Percentiles rank a stretch among this genome's conserved stretches.
These are phyloP conservation scores for Yarrowia yakushimensis DNA, from an alignment of 805 yeast species.

Conservation along the genomic window DNA sequence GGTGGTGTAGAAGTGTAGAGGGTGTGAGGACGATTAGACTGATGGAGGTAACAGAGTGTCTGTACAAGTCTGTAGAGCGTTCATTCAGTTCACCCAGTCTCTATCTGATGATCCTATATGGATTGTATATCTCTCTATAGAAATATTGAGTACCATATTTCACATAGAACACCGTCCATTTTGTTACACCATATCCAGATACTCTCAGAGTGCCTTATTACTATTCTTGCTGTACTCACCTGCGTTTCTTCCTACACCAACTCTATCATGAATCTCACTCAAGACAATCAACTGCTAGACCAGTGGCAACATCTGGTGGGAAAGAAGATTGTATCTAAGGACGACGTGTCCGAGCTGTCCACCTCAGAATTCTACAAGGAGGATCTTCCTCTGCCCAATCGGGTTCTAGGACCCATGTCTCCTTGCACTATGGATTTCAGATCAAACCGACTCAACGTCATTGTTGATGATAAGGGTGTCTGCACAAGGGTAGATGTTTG, in stretches of 20 bases:
- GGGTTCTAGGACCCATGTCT: background rate
- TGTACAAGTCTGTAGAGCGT: no score
- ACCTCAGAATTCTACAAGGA: background rate
- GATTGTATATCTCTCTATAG: no score
- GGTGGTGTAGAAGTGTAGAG: background rate
- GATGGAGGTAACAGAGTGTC: no score
- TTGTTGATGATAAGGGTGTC: background rate
- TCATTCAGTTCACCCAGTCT: no score
- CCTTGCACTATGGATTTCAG: conserved; percentile 10
- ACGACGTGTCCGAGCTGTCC: background rate
- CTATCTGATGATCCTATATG: no score
- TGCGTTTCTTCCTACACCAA: background rate
- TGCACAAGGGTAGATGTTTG: background rate
- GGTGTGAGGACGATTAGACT: no score
- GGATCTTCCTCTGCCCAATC: background rate
- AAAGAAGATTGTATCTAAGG: background rate
- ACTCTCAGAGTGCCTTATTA: no score
- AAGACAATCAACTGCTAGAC: background rate
- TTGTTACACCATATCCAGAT: no score
- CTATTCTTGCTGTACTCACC: no score
- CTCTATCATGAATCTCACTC: background rate
- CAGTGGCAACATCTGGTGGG: conserved; percentile 10
- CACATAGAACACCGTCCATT: no score
- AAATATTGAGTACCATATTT: no score
- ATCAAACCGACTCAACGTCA: background rate